Conservation (phyloP, 2,329 filamentous ascomycete genomes). For the Alternaria atra region DNA sequence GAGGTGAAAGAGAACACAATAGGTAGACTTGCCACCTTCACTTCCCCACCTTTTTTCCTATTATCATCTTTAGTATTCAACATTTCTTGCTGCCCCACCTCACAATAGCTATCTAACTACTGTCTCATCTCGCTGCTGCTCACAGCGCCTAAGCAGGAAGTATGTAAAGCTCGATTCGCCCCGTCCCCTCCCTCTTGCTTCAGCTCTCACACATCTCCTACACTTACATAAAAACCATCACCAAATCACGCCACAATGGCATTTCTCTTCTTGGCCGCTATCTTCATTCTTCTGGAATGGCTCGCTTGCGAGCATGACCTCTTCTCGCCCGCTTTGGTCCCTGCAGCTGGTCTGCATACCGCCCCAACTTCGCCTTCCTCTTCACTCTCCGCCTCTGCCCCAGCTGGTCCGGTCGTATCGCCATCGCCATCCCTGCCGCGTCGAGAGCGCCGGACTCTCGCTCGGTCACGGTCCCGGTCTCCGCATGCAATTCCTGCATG, state of each 20-base stretch:
- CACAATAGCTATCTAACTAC: not conserved
- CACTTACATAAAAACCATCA: not conserved
- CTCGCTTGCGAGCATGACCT: conserved; percentile 11
- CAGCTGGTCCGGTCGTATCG: conserved; percentile 3
- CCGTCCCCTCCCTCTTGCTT: not conserved
- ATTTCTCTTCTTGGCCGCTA: conserved; percentile 11
- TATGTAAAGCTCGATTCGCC: not conserved
- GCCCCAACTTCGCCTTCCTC: not conserved
- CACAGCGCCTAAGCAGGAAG: not conserved
- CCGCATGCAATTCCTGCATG: not conserved
- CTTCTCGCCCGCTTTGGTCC: not conserved
- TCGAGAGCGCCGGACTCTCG: conserved; percentile 7
- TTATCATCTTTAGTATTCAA: conserved; percentile 1
- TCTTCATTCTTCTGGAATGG: conserved; percentile 10
- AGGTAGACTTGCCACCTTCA: not conserved
- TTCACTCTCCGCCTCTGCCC: not conserved
- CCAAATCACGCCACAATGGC: conserved; percentile 5
- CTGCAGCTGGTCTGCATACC: conserved; percentile 7
- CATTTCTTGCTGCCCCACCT: not conserved
- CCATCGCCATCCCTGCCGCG: conserved; percentile 1
- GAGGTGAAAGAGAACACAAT: not conserved
- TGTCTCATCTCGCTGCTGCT: not conserved
- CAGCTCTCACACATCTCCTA: not conserved
- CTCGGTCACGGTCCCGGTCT: not conserved
- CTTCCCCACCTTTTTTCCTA: not conserved